Conservation (phyloP, 805 yeast genomes). For the Kodamaea neixiangensis region DNA sequence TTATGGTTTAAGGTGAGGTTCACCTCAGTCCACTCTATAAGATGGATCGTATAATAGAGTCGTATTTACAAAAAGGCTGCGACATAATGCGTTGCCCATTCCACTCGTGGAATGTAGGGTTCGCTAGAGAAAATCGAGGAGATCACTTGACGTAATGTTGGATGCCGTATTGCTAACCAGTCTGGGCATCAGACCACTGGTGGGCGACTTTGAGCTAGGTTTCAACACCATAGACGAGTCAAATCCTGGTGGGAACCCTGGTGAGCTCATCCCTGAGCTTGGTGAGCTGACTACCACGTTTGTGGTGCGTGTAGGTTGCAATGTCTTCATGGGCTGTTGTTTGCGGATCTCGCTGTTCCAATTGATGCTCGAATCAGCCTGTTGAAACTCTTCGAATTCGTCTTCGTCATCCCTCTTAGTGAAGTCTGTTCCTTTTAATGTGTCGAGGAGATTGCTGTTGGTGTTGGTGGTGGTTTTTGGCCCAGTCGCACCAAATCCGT, state of each 20-base stretch:
- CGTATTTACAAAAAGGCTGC: not conserved
- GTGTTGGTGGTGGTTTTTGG: constrained; percentile 13
- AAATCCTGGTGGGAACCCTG: constrained; percentile 37
- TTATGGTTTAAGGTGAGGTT: too few relatives aligned
- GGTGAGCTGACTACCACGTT: constrained; percentile 6
- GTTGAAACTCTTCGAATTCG: constrained; percentile 32
- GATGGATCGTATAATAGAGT: too few relatives aligned
- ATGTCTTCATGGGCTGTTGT: constrained; percentile 9
- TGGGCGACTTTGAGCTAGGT: constrained; percentile 4
- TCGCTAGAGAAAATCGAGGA: constrained; percentile 1
- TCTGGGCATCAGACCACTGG: constrained; percentile 7
- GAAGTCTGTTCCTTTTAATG: constrained; percentile 27
- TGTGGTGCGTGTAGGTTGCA: constrained; percentile 1
- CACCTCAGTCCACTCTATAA: too few relatives aligned
- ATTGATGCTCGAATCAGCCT: constrained; percentile 15
- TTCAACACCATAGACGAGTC: constrained; percentile 12
- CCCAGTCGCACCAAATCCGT: constrained; percentile 28
- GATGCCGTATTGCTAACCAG: too few relatives aligned
- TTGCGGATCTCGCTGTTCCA: constrained; percentile 18
- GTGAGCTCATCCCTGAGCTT: not conserved
- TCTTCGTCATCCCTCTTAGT: constrained; percentile 21
- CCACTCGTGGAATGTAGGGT: too few relatives aligned
- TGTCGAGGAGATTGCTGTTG: constrained; percentile 20
- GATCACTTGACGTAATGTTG: constrained; percentile 4
- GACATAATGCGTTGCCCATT: too few relatives aligned